A percentile compares a stretch with the other conserved stretches of the same genome.
Evolutionary conservation across 257 asterid genomes (phyloP).

Genomic region (Solanum phureja): DNA sequence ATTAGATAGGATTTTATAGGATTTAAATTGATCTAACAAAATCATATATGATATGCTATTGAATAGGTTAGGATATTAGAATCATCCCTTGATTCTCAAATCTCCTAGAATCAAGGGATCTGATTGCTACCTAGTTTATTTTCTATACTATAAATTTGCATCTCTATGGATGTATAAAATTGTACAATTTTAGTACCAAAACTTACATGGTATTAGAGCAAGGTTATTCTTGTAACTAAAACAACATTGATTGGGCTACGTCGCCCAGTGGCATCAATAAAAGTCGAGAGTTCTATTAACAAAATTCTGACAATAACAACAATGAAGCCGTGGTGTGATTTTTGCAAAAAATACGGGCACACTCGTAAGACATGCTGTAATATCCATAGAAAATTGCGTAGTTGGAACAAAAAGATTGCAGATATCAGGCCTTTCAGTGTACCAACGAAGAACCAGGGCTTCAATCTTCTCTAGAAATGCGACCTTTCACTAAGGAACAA

Average conservation of each 20-base stretch:
- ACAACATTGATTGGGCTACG: background rate
- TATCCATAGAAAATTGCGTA: too few species aligned
- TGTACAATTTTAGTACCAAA: background rate
- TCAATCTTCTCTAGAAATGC: background rate
- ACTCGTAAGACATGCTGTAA: background rate
- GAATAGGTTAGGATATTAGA: background rate
- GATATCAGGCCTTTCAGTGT: background rate
- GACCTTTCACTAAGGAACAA: background rate
- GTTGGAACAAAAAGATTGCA: background rate
- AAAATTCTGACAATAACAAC: too few species aligned
- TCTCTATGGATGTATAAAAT: background rate
- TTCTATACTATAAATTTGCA: background rate
- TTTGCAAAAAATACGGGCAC: background rate
- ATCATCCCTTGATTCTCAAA: background rate
- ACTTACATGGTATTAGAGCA: background rate
- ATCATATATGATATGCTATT: background rate
- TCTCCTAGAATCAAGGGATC: background rate
- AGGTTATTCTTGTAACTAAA: background rate
- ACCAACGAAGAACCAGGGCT: background rate
- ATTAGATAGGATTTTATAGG: background rate
- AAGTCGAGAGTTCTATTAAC: background rate
- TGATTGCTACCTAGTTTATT: background rate
- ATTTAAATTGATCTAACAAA: background rate
- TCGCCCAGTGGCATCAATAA: background rate
- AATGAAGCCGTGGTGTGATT: background rate